Evolutionary conservation across 2,329 filamentous ascomycete genomes (phyloP).

Genomic region (Pyrenophora graminea): DNA sequence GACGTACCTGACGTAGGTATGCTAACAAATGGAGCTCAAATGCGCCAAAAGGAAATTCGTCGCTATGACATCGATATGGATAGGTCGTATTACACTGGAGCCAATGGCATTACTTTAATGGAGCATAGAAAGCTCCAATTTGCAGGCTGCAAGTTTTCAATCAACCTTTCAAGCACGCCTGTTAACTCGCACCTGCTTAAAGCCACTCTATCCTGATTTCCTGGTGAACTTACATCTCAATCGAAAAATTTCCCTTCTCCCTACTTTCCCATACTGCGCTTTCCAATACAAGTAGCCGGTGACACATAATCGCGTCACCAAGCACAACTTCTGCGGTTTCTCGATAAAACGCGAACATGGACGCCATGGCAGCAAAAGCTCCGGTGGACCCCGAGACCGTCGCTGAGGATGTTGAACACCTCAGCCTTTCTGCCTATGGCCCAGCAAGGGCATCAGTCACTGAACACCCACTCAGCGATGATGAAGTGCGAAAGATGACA

Average conservation of each 20-base stretch:
- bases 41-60: constrained; percentile 19
- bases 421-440: constrained; percentile 64
- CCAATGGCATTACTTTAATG: constrained; percentile 23
- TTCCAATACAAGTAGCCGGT: background rate
- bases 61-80: constrained; percentile 24
- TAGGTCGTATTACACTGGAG: constrained; percentile 15
- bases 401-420: constrained; percentile 33
- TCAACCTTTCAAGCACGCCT: background rate
- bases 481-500: constrained; percentile 70
- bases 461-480: constrained; percentile 63
- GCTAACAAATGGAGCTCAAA: constrained; percentile 13
- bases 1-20: constrained; percentile 11
- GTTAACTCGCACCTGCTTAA: constrained; percentile 12
- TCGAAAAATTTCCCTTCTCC: background rate
- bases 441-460: constrained; percentile 67
- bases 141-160: constrained; percentile 4
- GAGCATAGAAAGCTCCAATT: constrained; percentile 17
- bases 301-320: background rate
- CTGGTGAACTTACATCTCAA: background rate
- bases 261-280: background rate
- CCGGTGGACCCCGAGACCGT: constrained; percentile 32
- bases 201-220: constrained; percentile 8
- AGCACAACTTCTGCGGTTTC: constrained; percentile 2
- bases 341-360: constrained; percentile 20
- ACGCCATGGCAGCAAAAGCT: constrained; percentile 28